Conservation (phyloP, 164 flowering plant species). For the Aristolochia fimbriata region DNA sequence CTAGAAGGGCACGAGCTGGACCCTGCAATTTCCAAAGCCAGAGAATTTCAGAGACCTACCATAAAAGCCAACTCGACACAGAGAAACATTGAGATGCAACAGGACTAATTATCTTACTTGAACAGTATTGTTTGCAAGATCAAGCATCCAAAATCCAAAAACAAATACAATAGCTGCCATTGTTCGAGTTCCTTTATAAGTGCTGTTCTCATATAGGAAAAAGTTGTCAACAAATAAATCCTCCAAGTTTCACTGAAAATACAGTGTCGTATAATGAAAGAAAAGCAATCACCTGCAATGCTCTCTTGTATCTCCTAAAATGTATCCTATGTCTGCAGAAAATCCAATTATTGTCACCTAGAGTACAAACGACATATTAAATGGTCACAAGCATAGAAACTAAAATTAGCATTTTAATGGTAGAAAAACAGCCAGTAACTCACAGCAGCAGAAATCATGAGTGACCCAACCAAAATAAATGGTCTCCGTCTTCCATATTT, state of each 20-base stretch:
- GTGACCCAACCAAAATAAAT: slow-evolving; percentile 77
- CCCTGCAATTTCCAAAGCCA: slow-evolving; percentile 38
- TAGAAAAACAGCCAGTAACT: slow-evolving; percentile 17
- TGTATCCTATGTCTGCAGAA: slow-evolving; percentile 99
- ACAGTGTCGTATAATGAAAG: background rate
- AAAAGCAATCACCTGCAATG: slow-evolving; percentile 63
- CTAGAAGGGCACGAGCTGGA: slow-evolving; percentile 98
- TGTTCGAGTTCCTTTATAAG: slow-evolving; percentile 82
- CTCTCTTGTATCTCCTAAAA: slow-evolving; percentile 84
- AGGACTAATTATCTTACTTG: slow-evolving; percentile 43
- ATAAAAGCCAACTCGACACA: background rate
- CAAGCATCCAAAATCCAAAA: slow-evolving; percentile 97
- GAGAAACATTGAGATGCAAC: slow-evolving; percentile 1
- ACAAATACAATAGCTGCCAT: slow-evolving; percentile 81
- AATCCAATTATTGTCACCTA: slow-evolving; percentile 96
- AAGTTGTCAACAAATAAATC: slow-evolving; percentile 4
- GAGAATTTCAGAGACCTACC: slow-evolving; percentile 4
- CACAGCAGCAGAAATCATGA: slow-evolving; percentile 85
- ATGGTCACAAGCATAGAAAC: slow-evolving; percentile 17
- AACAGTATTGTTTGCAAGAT: slow-evolving; percentile 97
- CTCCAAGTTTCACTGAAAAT: background rate
- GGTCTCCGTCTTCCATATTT: slow-evolving; percentile 97
- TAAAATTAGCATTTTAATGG: background rate
- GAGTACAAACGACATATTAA: slow-evolving; percentile 21
- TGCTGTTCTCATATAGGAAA: slow-evolving; percentile 36